phyloP scores from a whole-genome alignment of 345 rosid genomes.

The Eucalyptus erythrocorys region DNA sequence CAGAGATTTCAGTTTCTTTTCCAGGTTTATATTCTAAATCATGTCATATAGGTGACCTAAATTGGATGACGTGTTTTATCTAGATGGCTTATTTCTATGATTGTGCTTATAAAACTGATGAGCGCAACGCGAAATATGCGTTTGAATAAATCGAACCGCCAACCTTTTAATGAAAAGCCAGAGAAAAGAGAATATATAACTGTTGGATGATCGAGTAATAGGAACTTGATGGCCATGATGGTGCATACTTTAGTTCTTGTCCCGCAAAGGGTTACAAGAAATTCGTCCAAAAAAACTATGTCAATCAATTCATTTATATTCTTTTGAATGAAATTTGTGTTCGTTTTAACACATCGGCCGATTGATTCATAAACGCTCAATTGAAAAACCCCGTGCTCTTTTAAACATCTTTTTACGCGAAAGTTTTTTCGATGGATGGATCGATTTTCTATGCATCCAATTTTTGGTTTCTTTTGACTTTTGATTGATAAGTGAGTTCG shows the following conservation, averaged over 20 bases:
- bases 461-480: not conserved
- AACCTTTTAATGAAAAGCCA: not conserved
- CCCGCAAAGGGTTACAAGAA: not conserved
- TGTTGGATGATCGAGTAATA: not conserved
- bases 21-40: not conserved
- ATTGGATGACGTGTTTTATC: not conserved
- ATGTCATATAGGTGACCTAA: not conserved
- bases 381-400: not conserved
- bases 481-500: not conserved
- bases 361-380: not conserved
- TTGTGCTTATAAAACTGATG: not conserved
- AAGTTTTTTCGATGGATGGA: not conserved
- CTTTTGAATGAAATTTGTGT: not conserved
- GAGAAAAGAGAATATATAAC: not conserved
- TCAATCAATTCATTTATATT: not conserved
- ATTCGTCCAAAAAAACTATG: not conserved
- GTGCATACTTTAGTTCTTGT: not conserved
- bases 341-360: not conserved
- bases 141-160: not conserved
- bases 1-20: not conserved
- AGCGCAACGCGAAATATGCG: not conserved
- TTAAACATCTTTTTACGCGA: not conserved
- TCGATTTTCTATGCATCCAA: not conserved
- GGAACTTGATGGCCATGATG: not conserved
- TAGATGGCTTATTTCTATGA: not conserved